Conservation (phyloP, 1,284 basidiomycete species). For the Mrakiaceae sp. region DNA sequence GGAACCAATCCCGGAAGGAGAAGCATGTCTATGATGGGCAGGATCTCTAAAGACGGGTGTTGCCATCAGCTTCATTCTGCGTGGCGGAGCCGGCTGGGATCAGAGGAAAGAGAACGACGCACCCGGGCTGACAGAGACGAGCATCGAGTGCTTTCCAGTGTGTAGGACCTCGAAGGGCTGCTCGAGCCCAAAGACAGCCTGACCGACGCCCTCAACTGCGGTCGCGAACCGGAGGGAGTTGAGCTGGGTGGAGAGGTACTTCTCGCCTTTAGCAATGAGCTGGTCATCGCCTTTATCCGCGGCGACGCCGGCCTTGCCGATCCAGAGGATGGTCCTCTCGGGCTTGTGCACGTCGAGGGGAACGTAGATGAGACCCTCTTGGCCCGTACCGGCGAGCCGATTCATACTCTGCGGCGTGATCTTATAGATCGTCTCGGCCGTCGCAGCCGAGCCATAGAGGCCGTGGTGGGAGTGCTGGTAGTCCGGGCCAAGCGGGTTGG, state of each 20-base stretch:
- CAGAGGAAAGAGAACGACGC: too few species aligned
- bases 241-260: neutral
- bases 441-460: neutral
- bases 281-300: neutral
- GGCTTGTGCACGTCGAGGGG: neutral
- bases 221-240: too few species aligned
- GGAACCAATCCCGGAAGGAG: constrained; percentile 31
- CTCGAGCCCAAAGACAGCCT: neutral
- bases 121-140: neutral
- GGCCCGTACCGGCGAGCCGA: neutral
- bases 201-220: neutral
- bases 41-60: neutral
- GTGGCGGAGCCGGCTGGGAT: too few species aligned
- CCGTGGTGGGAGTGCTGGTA: neutral
- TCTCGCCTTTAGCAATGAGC: neutral
- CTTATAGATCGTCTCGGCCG: neutral
- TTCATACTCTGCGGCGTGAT: neutral
- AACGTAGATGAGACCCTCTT: neutral
- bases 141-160: neutral
- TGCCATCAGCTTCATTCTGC: too few species aligned
- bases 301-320: neutral
- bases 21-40: constrained; percentile 30
- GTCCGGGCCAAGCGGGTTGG: neutral
- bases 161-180: neutral
- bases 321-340: neutral